These are phyloP conservation scores for Starmera dryadoides DNA, from an alignment of 805 yeast species.

Conservation along the genomic window DNA sequence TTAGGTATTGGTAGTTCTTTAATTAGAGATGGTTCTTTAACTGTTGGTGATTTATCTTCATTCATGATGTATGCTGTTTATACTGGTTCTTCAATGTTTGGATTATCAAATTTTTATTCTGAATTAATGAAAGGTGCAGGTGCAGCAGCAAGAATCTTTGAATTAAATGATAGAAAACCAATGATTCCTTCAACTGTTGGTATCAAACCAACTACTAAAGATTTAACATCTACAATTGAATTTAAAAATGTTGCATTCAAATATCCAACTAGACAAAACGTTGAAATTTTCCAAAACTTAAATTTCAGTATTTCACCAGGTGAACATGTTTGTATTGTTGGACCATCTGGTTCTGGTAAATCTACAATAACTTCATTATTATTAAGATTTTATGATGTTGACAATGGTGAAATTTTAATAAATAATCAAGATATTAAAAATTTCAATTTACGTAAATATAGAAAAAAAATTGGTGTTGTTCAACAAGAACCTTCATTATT, in stretches of 20 bases:
- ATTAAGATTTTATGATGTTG: slow-evolving; percentile 78
- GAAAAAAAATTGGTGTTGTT: slow-evolving; percentile 79
- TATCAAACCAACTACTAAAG: slow-evolving; percentile 25
- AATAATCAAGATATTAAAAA: slow-evolving; percentile 58
- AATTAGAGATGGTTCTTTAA: slow-evolving; percentile 68
- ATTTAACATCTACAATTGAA: slow-evolving; percentile 35
- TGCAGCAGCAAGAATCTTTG: slow-evolving; percentile 88
- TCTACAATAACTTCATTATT: slow-evolving; percentile 79
- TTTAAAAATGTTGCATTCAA: slow-evolving; percentile 61
- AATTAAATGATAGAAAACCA: slow-evolving; percentile 73
- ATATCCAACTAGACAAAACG: slow-evolving; percentile 81
- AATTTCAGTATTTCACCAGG: slow-evolving; percentile 64
- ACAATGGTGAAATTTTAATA: slow-evolving; percentile 51
- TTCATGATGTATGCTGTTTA: slow-evolving; percentile 94
- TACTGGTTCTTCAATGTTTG: slow-evolving; percentile 89
- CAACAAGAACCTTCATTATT: slow-evolving; percentile 89
- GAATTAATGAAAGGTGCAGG: slow-evolving; percentile 97
- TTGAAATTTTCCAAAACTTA: slow-evolving; percentile 54
- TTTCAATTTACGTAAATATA: slow-evolving; percentile 63
- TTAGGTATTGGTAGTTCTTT: slow-evolving; percentile 75
- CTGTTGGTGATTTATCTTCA: slow-evolving; percentile 85
- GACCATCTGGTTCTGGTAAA: slow-evolving; percentile 97
- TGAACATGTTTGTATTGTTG: slow-evolving; percentile 87
- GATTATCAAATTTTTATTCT: slow-evolving; percentile 83
- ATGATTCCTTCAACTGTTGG: slow-evolving; percentile 65